phyloP scores from a whole-genome alignment of 2,329 filamentous ascomycete genomes.

The Hymenoscyphus linearis region DNA sequence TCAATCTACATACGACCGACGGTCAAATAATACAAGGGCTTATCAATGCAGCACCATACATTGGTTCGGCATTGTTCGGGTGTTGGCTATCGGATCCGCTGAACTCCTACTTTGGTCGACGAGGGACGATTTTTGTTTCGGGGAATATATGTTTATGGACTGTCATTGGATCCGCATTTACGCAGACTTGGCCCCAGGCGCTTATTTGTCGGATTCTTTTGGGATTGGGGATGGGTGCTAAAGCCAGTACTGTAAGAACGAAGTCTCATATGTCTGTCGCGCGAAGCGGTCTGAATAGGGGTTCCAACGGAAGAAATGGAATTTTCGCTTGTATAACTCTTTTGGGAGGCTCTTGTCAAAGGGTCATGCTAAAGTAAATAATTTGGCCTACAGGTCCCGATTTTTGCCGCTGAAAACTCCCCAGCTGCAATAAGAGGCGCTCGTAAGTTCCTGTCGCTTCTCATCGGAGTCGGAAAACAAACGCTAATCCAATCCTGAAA shows the following conservation, averaged over 20 bases:
- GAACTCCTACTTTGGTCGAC: slow-evolving; percentile 63
- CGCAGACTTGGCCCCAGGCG: slow-evolving; percentile 64
- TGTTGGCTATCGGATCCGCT: slow-evolving; percentile 63
- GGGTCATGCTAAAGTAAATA: neutral
- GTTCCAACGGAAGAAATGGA: neutral
- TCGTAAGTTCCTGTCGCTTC: slow-evolving; percentile 8
- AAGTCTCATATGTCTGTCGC: neutral
- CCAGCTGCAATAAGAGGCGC: slow-evolving; percentile 48
- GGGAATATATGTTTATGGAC: slow-evolving; percentile 52
- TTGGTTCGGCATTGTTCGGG: slow-evolving; percentile 48
- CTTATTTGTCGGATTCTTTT: slow-evolving; percentile 64
- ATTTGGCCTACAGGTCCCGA: slow-evolving; percentile 48
- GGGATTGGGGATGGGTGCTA: slow-evolving; percentile 73
- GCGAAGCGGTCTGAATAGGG: neutral
- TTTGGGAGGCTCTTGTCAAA: neutral
- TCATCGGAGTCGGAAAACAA: neutral
- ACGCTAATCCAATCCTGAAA: neutral
- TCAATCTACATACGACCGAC: slow-evolving; percentile 33
- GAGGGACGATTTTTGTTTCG: slow-evolving; percentile 65
- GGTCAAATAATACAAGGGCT: slow-evolving; percentile 46
- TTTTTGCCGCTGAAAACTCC: slow-evolving; percentile 57
- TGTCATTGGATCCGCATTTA: slow-evolving; percentile 27
- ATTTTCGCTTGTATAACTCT: neutral
- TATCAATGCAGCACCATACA: slow-evolving; percentile 53
- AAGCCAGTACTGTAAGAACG: slow-evolving; percentile 44